Evolutionary conservation across 2,329 filamentous ascomycete species (phyloP).

Genomic region (Onygena corvina): DNA sequence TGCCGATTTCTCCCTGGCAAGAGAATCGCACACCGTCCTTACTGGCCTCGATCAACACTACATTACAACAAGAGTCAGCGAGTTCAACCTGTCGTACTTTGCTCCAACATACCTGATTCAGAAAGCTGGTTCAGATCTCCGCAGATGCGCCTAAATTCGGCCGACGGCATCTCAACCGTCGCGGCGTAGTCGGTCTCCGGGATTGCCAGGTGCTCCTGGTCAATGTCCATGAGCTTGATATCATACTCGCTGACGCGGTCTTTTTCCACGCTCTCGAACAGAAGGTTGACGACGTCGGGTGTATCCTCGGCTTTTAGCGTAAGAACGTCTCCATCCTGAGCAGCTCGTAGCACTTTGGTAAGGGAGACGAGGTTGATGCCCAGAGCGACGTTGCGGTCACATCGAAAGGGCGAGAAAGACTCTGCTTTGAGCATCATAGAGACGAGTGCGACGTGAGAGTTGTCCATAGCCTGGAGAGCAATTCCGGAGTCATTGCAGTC

Average conservation of each 20-base stretch:
- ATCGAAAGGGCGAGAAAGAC: conserved; percentile 87
- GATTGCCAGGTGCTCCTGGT: conserved; percentile 97
- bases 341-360: conserved; percentile 91
- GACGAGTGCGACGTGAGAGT: conserved; percentile 96
- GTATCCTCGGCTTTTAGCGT: conserved; percentile 96
- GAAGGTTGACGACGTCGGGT: conserved; percentile 86
- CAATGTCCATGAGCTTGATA: conserved; percentile 99
- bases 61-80: conserved; percentile 1
- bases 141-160: conserved; percentile 91
- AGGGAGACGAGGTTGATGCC: conserved; percentile 94
- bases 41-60: conserved; percentile 87
- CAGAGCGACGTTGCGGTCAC: conserved; percentile 96
- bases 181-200: conserved; percentile 97
- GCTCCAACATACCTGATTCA: conserved; percentile 64
- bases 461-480: conserved; percentile 98
- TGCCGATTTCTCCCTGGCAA: conserved; percentile 89
- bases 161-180: conserved; percentile 74
- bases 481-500: conserved; percentile 99
- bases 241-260: conserved; percentile 98
- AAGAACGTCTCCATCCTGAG: conserved; percentile 85
- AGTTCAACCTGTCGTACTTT: background rate
- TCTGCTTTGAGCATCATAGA: conserved; percentile 98
- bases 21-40: conserved; percentile 97
- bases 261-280: conserved; percentile 80
- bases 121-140: conserved; percentile 83